Evolutionary conservation across 306 rosid genomes (phyloP).

Genomic region (Cyamopsis tetragonoloba): DNA sequence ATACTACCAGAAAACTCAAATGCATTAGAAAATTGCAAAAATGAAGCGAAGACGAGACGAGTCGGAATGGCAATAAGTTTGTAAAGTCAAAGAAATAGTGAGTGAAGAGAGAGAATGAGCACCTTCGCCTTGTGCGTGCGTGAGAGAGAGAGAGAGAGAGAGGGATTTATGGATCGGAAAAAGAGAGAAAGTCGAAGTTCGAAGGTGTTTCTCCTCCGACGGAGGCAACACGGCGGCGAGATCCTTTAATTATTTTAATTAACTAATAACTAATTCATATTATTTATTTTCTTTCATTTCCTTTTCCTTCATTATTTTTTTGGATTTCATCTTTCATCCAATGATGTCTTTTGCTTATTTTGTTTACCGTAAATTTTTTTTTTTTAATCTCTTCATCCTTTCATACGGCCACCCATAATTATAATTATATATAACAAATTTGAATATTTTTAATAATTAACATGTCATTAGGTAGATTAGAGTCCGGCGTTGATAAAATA

Average conservation of each 20-base stretch:
- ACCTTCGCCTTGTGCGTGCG: slow-evolving; percentile 19
- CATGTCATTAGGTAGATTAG: no score
- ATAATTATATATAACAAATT: no score
- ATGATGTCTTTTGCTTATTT: no score
- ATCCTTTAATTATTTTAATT: not conserved
- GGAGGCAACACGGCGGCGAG: slow-evolving; percentile 28
- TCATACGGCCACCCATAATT: no score
- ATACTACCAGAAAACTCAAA: not conserved
- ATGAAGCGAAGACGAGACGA: not conserved
- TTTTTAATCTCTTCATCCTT: no score
- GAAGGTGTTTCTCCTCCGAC: slow-evolving; percentile 1
- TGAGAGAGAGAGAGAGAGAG: not conserved
- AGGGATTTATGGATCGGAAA: slow-evolving; percentile 22
- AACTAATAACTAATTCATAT: not conserved
- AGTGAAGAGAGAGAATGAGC: slow-evolving; percentile 22
- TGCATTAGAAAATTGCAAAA: not conserved
- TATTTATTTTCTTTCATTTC: no score
- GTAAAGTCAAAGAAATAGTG: not conserved
- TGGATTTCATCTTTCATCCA: no score
- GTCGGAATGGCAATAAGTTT: not conserved
- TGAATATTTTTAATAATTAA: no score
- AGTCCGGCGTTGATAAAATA: no score
- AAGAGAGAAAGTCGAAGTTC: not conserved
- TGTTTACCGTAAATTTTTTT: no score
- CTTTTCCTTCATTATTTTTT: no score